phyloP scores from a whole-genome alignment of 306 rosid genomes.

The Astragalus membranaceus region DNA sequence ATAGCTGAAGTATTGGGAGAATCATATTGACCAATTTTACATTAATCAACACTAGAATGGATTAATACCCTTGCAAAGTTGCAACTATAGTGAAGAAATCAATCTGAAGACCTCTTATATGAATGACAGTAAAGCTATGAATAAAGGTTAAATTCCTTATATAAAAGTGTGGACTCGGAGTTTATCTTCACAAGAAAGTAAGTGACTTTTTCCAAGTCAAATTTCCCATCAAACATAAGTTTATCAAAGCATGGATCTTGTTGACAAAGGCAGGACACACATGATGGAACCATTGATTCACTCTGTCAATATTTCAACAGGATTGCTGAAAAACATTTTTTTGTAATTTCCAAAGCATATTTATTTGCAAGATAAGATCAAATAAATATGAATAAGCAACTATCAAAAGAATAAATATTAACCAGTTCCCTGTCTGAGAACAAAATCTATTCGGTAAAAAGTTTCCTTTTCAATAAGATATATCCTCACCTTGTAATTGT shows the following conservation, averaged over 20 bases:
- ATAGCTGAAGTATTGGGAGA: neutral
- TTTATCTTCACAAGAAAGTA: too few species aligned
- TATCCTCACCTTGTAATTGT: conserved; percentile 79
- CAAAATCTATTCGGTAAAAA: neutral
- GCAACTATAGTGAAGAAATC: neutral
- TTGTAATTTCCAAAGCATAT: neutral
- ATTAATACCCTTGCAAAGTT: neutral
- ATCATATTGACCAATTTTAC: neutral
- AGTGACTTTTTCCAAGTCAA: too few species aligned
- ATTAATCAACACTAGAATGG: neutral
- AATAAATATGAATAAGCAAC: conserved; percentile 8
- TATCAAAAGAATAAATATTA: neutral
- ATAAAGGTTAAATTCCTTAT: too few species aligned
- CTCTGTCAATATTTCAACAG: too few species aligned
- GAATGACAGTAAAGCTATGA: too few species aligned
- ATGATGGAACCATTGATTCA: too few species aligned
- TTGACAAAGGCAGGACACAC: too few species aligned
- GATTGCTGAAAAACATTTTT: neutral
- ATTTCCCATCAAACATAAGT: too few species aligned
- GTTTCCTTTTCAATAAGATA: conserved; percentile 15
- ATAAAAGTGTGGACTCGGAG: too few species aligned
- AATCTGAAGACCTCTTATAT: neutral
- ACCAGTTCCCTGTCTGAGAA: neutral
- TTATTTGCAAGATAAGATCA: neutral
- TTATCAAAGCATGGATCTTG: too few species aligned